A percentile compares a stretch with the other conserved stretches of the same genome.
phyloP scores from a whole-genome alignment of 2,329 filamentous ascomycete genomes.

The Ophiostoma quercus region DNA sequence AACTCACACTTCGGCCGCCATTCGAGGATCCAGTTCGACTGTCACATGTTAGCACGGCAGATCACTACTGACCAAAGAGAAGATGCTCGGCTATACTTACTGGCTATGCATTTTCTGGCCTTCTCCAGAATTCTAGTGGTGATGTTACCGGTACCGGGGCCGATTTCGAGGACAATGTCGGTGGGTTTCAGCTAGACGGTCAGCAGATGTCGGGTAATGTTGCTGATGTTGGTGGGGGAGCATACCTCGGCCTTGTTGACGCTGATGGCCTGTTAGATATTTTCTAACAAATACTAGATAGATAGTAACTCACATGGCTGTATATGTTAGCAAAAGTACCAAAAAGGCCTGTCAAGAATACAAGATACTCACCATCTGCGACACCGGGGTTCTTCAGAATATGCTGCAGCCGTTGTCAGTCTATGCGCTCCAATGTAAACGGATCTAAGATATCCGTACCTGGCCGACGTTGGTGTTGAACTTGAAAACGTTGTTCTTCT shows the following conservation, averaged over 20 bases:
- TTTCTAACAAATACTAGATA: neutral
- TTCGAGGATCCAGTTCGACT: conserved; percentile 90
- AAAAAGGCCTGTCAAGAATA: neutral
- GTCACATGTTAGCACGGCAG: neutral
- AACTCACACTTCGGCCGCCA: conserved; percentile 83
- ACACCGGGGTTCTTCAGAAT: conserved; percentile 63
- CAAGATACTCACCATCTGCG: conserved; percentile 25
- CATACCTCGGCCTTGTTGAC: conserved; percentile 28
- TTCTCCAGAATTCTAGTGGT: conserved; percentile 85
- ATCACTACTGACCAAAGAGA: neutral
- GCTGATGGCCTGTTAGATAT: conserved; percentile 14
- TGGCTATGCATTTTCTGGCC: conserved; percentile 69
- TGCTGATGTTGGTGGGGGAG: neutral
- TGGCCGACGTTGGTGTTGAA: conserved; percentile 86
- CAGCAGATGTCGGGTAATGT: neutral
- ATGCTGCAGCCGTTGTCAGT: conserved; percentile 42
- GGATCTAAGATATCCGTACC: conserved; percentile 17
- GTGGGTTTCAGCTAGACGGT: conserved; percentile 71
- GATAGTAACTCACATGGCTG: conserved; percentile 26
- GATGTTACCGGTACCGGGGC: conserved; percentile 74
- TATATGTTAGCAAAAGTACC: conserved; percentile 10
- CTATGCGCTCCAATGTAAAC: neutral
- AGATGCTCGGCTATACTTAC: conserved; percentile 21
- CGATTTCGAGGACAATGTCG: conserved; percentile 85
- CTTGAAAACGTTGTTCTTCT: conserved; percentile 83